Conservation (phyloP, 108 stramenopile species). For the Ochromonas danica region DNA sequence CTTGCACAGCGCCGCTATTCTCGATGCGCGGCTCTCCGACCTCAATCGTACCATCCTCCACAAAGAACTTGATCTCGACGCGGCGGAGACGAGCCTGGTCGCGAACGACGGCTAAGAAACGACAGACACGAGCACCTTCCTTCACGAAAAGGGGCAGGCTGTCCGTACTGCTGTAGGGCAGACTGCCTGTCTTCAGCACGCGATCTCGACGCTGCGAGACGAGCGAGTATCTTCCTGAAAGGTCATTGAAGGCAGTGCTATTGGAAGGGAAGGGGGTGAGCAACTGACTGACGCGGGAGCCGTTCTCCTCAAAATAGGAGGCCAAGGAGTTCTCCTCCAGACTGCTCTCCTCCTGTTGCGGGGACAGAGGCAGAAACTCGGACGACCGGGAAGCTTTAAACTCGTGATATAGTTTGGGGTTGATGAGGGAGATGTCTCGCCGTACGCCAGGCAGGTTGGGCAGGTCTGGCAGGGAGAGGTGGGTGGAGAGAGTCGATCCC, state of each 20-base stretch:
- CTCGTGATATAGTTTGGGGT: conserved; percentile 26
- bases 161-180: background rate
- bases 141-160: conserved; percentile 21
- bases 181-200: background rate
- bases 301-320: background rate
- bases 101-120: background rate
- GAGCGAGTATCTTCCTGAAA: conserved; percentile 7
- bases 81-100: background rate
- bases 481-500: too few species aligned
- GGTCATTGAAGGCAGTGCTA: conserved; percentile 7
- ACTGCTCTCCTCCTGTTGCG: background rate
- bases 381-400: background rate
- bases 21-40: conserved; percentile 48
- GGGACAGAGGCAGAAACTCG: background rate
- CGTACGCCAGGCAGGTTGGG: conserved; percentile 25
- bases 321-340: background rate
- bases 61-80: conserved; percentile 45
- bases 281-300: background rate
- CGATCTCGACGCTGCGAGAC: conserved; percentile 8
- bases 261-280: background rate
- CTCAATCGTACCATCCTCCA: conserved; percentile 47
- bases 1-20: conserved; percentile 58
- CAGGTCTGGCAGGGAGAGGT: conserved; percentile 6
- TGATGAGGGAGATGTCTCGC: background rate
- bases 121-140: background rate